phyloP scores from a whole-genome alignment of 176 grass and related monocot genomes.

The Rhynchospora pubera region DNA sequence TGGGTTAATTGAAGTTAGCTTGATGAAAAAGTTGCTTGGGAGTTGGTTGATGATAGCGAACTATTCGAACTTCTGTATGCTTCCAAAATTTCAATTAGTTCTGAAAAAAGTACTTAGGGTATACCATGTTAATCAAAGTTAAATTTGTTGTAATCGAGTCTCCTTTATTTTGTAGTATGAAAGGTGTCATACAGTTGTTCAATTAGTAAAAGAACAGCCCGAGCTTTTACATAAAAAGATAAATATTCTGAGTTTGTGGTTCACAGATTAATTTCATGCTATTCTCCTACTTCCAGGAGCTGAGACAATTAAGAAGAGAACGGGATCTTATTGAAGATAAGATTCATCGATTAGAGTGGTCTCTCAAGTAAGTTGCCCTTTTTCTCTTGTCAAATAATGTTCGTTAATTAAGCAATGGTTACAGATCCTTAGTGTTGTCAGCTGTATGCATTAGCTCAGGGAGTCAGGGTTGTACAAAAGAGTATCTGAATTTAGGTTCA shows the following conservation, averaged over 20 bases:
- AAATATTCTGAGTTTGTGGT: background rate
- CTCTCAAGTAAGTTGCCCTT: conserved; percentile 60
- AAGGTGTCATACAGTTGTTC: background rate
- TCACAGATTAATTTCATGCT: background rate
- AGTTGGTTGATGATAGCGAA: too few species aligned
- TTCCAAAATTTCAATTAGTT: too few species aligned
- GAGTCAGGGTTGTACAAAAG: background rate
- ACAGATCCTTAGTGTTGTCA: background rate
- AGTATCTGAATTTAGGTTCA: background rate
- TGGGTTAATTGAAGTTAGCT: too few species aligned
- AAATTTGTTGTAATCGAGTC: conserved; percentile 1
- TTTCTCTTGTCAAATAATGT: conserved; percentile 14
- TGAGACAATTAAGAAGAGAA: conserved; percentile 72
- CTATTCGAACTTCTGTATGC: too few species aligned
- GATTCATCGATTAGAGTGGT: conserved; percentile 92
- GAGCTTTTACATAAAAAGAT: conserved; percentile 3
- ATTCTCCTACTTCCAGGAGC: conserved; percentile 41
- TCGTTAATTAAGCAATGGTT: conserved; percentile 5
- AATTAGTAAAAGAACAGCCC: background rate
- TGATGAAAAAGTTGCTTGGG: too few species aligned
- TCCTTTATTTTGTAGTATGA: background rate
- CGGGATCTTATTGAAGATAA: conserved; percentile 82
- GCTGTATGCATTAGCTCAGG: background rate
- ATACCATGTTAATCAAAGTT: background rate
- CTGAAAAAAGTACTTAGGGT: too few species aligned